phyloP scores from a whole-genome alignment of 2,329 filamentous ascomycete species.

The Pseudocercospora eumusae region DNA sequence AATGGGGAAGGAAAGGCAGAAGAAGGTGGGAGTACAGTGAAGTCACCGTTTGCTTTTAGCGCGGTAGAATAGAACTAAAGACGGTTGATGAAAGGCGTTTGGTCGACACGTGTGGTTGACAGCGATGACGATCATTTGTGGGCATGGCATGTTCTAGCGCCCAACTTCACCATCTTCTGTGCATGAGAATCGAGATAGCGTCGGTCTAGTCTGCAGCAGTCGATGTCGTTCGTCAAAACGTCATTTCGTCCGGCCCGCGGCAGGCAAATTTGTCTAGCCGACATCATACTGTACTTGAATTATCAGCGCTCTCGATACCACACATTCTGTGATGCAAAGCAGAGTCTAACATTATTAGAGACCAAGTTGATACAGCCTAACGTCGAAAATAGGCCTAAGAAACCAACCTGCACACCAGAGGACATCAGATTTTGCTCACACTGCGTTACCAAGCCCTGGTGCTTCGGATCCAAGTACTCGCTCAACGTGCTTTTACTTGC shows the following conservation, averaged over 20 bases:
- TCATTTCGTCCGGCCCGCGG: not conserved
- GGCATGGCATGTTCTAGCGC: no score
- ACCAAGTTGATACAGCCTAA: not conserved
- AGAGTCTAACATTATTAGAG: not conserved
- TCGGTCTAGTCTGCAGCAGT: not conserved
- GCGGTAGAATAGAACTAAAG: no score
- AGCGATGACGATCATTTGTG: no score
- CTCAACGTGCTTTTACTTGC: not conserved
- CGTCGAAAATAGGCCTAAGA: not conserved
- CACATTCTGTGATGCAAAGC: not conserved
- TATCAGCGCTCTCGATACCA: not conserved
- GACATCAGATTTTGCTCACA: not conserved
- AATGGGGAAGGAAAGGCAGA: not conserved
- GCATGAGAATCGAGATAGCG: no score
- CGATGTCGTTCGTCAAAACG: not conserved
- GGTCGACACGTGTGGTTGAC: not conserved
- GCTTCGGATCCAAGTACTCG: not conserved
- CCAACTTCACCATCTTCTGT: no score
- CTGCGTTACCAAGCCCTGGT: no score
- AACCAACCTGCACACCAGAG: not conserved
- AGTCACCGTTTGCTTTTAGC: conserved; percentile 1
- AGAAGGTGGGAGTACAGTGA: not conserved
- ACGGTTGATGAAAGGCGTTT: not conserved
- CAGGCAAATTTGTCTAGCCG: no score
- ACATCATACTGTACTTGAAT: no score